Evolutionary conservation across 2,329 filamentous ascomycete genomes (phyloP), one percentile per base, ranked within the genome.

Genomic region (Exophiala oligosperma): DNA sequence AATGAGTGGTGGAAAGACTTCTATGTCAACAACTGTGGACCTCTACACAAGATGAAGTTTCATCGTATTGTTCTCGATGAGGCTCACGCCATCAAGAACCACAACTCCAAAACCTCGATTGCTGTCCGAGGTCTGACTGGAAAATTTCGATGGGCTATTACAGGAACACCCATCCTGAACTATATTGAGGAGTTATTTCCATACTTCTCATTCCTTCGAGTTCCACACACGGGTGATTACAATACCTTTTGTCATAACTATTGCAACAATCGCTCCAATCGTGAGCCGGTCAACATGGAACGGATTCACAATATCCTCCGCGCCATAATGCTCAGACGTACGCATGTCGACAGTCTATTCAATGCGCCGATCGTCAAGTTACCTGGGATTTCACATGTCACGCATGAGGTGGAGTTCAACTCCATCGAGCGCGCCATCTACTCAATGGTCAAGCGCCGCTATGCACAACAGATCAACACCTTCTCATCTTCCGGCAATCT

Each of bases 301-400:
- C 66, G 71, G 9, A 63, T 76, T 0, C 52, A 64, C 2, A 71
- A 68, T 24, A 57, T 71, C 3, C 60, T 76, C 2, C 62, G 67
- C 49, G 59, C 66, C 3, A 77, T 82, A 53, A 82, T 86, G 78
- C 75, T 83, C 14, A 74, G 83, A 4, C 75, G 82, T 4, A 85
- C 82, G 0, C 82, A 85, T 67, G 69, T 70, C 1, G 81, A 83
- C 54, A 76, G 69, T 0, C 72, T 86, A 14, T 81, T 86, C 59
- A 74, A 77, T 1, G 71, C 76, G 0, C 79, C 81, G 0, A 79
- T 87, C 1, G 67, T 86, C 14, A 79, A 77, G 7, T 72, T 87
- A 0, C 84, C 84, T 0, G 69, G 71, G 12, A 77, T 84, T 0
- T 71, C 71, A 6, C 73, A 81, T 52, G 67, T 66, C 1, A 76